Base-by-base conservation (phyloP, 345 rosid genomes). In the Bruguiera gymnorhiza region DNA sequence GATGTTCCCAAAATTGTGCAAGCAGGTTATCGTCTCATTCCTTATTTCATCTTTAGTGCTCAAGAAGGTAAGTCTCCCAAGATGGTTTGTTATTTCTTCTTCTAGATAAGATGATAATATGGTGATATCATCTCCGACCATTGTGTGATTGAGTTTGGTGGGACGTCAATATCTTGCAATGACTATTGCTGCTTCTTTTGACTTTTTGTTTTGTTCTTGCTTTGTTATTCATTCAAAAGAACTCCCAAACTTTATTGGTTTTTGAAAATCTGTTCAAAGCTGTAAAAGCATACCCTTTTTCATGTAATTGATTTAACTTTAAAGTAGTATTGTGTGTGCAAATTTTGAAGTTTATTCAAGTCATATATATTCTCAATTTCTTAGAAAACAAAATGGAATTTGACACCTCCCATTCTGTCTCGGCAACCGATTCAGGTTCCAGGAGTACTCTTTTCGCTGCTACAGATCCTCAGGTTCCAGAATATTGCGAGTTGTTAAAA, bases 361-460 rank as follows among this genome's bases (percentile, higher is more conserved):
- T 39, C 46, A 3, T 43, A 0, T 43, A 13, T 13, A 43, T 43
- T 43, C 19, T 43, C 50, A 3, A 43, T 3, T 43, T 19, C 39
- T 1, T 51, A 6, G 55, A 31, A 34, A 66, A 48, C 20, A 7
- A 32, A 18, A 9, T 23, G 57, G 18, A 6, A 67, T 31, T n/a
- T 46, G 62, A 30, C 15, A 39, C 52, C 73, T 71, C 50, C 65
- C 57, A 66, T 27, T 43, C 10, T 26, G 8, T 48, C 60, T 63
- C n/a, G 66, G 26, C 55, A 32, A 16, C 48, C 20, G 31, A 62
- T 80, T n/a, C 75, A 87, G 95, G 99, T 73, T 84, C 94, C 32
- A 81, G 99, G 78, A 95, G 99, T 71, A 57, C 96, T 19, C 94
- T 95, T 23, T 92, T 95, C 82, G 72, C 98, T 26, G 98, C 99